phyloP scores from a whole-genome alignment of 352 stramenopile species.

The Globisporangium canariense region DNA sequence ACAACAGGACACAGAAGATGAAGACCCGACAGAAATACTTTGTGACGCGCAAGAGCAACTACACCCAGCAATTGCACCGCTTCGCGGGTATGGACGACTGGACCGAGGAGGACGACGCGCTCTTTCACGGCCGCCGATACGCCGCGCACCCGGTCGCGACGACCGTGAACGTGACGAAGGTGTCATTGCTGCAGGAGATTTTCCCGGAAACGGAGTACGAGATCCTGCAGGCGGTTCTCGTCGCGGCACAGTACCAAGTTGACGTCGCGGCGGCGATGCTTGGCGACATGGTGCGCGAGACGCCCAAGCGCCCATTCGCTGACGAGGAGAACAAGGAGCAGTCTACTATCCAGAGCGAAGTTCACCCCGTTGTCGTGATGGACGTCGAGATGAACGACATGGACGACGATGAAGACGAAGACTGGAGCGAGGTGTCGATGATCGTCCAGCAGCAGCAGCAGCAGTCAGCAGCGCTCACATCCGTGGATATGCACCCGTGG shows the following conservation, averaged over 20 bases:
- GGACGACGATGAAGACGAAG: constrained; percentile 41
- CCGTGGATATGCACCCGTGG: constrained; percentile 27
- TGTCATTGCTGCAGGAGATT: constrained; percentile 49
- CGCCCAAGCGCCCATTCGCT: background rate
- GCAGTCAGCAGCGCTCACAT: background rate
- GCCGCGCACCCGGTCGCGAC: constrained; percentile 28
- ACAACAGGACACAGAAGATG: background rate
- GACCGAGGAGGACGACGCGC: constrained; percentile 9
- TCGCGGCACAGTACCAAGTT: constrained; percentile 61
- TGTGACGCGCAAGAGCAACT: constrained; percentile 1
- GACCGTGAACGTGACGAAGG: constrained; percentile 34
- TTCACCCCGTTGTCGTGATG: constrained; percentile 10
- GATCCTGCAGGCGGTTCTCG: constrained; percentile 56
- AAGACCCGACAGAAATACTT: background rate
- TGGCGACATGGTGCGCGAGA: constrained; percentile 39
- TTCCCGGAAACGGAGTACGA: constrained; percentile 48
- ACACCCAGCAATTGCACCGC: background rate
- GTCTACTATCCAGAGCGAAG: background rate
- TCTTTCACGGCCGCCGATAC: constrained; percentile 21
- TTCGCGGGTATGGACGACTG: background rate
- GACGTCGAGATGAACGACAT: constrained; percentile 39
- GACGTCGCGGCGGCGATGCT: constrained; percentile 64
- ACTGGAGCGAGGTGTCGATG: constrained; percentile 57
- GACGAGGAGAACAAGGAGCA: background rate
- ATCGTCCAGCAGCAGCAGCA: background rate